Conservation (phyloP, 164 flowering plant genomes). For the Vitis cinerea region DNA sequence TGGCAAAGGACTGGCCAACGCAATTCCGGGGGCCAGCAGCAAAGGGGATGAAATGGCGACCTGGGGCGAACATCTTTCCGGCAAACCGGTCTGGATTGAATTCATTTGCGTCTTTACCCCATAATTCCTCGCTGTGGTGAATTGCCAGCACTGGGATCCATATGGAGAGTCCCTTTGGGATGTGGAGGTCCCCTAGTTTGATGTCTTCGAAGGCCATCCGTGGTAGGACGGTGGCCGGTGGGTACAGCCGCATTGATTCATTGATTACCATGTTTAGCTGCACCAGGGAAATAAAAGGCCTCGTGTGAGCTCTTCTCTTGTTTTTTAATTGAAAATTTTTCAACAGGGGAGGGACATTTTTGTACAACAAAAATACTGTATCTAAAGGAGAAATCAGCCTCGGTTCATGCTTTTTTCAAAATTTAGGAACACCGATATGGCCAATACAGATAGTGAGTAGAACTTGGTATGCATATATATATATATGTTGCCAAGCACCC, state of each 20-base stretch:
- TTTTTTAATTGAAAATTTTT: neutral
- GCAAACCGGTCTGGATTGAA: conserved; percentile 87
- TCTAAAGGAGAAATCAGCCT: no score
- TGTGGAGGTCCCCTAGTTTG: conserved; percentile 68
- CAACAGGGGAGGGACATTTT: neutral
- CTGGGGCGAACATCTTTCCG: conserved; percentile 37
- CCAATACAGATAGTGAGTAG: no score
- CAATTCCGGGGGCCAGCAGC: conserved; percentile 86
- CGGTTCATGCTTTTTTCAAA: neutral
- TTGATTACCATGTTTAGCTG: conserved; percentile 91
- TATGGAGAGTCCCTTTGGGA: conserved; percentile 83
- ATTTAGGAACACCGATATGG: no score
- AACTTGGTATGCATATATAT: no score
- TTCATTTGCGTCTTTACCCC: conserved; percentile 91
- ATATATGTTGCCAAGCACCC: no score
- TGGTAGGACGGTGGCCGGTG: conserved; percentile 81
- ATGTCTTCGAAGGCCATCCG: conserved; percentile 87
- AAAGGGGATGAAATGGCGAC: conserved; percentile 80
- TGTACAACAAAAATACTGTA: no score
- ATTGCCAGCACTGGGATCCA: conserved; percentile 93
- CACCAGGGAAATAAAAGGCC: conserved; percentile 8
- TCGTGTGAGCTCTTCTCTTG: neutral
- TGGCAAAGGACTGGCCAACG: conserved; percentile 82
- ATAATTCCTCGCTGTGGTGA: conserved; percentile 74
- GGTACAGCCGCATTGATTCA: conserved; percentile 84